A percentile compares a stretch with the other conserved stretches of the same genome.
phyloP scores from a whole-genome alignment of 768 basidiomycete genomes.

The Plicaturopsis crispa region DNA sequence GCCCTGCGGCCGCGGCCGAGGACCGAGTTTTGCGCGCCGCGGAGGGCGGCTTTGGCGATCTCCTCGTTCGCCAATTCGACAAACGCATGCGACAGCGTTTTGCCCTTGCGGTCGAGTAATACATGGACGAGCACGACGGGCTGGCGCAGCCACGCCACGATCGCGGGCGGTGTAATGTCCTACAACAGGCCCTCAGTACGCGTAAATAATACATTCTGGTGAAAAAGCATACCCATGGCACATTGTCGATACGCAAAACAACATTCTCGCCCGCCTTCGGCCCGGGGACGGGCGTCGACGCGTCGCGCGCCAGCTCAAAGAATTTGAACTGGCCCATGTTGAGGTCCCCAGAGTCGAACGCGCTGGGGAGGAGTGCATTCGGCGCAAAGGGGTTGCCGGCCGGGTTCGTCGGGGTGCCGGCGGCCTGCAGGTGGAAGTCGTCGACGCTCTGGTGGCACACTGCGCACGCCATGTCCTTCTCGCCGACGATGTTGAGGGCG shows the following conservation, averaged over 20 bases:
- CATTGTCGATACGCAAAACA: constrained; percentile 80
- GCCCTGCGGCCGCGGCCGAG: constrained; percentile 74
- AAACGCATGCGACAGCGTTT: constrained; percentile 80
- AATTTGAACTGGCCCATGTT: constrained; percentile 24
- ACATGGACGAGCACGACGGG: constrained; percentile 63
- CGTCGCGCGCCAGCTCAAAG: constrained; percentile 12
- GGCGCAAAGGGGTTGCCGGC: neutral
- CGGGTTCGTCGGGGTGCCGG: constrained; percentile 3
- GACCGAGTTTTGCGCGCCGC: constrained; percentile 44
- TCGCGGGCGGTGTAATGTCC: constrained; percentile 80
- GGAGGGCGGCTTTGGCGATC: constrained; percentile 58
- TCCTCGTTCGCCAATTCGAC: constrained; percentile 62
- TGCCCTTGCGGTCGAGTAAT: constrained; percentile 73
- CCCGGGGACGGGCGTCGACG: constrained; percentile 8
- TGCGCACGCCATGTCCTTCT: constrained; percentile 82
- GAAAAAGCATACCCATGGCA: constrained; percentile 64
- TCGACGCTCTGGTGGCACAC: constrained; percentile 66
- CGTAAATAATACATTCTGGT: constrained; percentile 1
- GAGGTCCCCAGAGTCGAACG: neutral
- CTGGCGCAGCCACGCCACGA: constrained; percentile 61
- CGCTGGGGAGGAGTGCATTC: neutral
- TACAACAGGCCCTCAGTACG: too few relatives aligned
- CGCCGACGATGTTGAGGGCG: constrained; percentile 82
- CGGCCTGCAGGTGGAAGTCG: constrained; percentile 52
- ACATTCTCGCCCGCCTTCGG: constrained; percentile 32